These are phyloP conservation scores for Fonsecaea monophora DNA, from an alignment of 2,329 filamentous ascomycete species.

Conservation along the genomic window DNA sequence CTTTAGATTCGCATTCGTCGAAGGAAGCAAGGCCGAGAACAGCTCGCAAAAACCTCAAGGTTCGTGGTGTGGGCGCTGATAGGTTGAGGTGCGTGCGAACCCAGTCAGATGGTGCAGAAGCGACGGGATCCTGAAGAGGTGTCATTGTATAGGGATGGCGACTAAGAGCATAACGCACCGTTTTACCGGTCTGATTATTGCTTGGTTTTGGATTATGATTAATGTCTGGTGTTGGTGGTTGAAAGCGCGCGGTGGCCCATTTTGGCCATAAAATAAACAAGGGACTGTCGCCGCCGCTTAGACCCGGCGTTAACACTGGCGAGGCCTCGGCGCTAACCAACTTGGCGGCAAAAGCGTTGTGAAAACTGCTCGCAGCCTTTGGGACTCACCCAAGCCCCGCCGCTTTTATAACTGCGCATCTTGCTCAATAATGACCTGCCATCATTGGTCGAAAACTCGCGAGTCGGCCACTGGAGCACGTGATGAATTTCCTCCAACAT, in stretches of 20 bases:
- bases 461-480: too few species aligned
- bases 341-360: not conserved
- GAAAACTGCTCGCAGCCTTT: too few species aligned
- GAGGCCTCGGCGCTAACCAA: not conserved
- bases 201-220: not conserved
- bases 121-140: conserved; percentile 1
- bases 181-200: not conserved
- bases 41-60: conserved; percentile 29
- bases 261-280: conserved; percentile 27
- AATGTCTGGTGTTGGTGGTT: not conserved
- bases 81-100: conserved; percentile 29
- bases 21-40: conserved; percentile 21
- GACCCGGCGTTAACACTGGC: not conserved
- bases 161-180: conserved; percentile 8
- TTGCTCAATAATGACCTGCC: too few species aligned
- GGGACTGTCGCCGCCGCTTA: not conserved
- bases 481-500: too few species aligned
- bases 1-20: conserved; percentile 6
- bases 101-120: conserved; percentile 10
- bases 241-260: conserved; percentile 18
- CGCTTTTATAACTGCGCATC: too few species aligned
- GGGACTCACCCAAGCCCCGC: too few species aligned
- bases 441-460: too few species aligned
- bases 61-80: conserved; percentile 25
- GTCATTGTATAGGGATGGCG: conserved; percentile 18